Base-by-base conservation (phyloP, 495 filamentous ascomycete genomes). In the Thermochaetoides thermophila region DNA sequence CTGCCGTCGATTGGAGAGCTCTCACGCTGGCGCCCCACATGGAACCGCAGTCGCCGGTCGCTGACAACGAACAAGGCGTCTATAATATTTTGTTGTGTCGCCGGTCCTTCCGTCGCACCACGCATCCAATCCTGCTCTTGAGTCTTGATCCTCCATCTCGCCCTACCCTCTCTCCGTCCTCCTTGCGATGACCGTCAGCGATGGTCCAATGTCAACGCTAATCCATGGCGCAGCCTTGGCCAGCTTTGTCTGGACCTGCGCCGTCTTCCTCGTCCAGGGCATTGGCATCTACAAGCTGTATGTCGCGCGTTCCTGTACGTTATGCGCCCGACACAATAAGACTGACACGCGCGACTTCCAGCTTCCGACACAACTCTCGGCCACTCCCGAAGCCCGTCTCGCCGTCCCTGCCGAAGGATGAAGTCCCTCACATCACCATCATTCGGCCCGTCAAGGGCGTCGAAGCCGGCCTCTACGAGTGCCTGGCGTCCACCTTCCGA, bases 381-480 rank as follows among this genome's bases (percentile, higher is more conserved):
- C 52, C 56, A 13, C 67, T 54, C 3, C 39, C 51, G 13, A 44
- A 52, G 8, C 50, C 67, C 4, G 48, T 64, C 10, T 69, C 66
- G 7, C 52, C 67, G 3, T 50, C 43, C 4, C 46, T 69, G 3
- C 49, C 53, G 5, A 38, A 53, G 13, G 43, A 64, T 31, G 52
- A 69, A 29, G 52, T 75, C 10, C 84, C 84, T n/a, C 81, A 85
- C 59, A 66, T 97, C 45, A 94, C 86, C 19, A 71, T 91, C 37
- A 84, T 99, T 39, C 81, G 91, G 4, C 91, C 91, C 0, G 74
- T 91, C 35, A 95, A 94, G 57, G 91, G 87, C 37, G 69, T 92
- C 27, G 91, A 99, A 47, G 76, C 81, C 1, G 69, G 78, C 45
- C 74, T 96, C 17, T 93, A 91, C 60, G 81, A 89, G 42, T 94